Evolutionary conservation across 129 eudicot species (phyloP).

Genomic region (Artemisia annua): DNA sequence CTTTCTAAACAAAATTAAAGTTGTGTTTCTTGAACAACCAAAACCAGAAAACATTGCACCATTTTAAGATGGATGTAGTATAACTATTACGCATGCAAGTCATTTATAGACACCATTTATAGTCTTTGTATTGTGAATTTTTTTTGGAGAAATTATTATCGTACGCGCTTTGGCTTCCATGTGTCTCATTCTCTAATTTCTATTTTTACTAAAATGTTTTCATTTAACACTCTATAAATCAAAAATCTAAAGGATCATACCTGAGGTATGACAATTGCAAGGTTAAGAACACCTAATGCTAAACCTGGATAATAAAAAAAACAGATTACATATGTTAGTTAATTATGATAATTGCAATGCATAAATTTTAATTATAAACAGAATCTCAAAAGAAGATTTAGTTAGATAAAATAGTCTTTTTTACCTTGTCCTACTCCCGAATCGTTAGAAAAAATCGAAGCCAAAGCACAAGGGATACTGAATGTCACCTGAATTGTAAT

Average conservation of each 20-base stretch:
- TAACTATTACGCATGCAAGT: too few species aligned
- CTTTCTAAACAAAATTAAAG: too few species aligned
- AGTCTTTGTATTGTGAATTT: too few species aligned
- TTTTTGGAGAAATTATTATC: too few species aligned
- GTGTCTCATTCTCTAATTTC: too few species aligned
- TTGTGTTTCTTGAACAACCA: too few species aligned
- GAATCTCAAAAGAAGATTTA: not conserved
- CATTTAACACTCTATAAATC: not conserved
- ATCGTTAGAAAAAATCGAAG: conserved; percentile 50
- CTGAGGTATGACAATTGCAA: conserved; percentile 79
- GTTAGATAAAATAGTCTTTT: too few species aligned
- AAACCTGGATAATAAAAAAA: conserved; percentile 33
- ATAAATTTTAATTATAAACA: not conserved
- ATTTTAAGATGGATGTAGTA: too few species aligned
- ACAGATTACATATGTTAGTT: not conserved
- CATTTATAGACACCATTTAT: too few species aligned
- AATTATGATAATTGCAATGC: not conserved
- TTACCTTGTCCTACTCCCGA: conserved; percentile 61
- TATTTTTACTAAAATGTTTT: not conserved
- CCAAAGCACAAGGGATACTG: conserved; percentile 60
- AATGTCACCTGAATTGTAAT: conserved; percentile 42
- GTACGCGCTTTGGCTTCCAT: too few species aligned
- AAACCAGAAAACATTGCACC: too few species aligned
- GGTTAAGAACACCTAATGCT: conserved; percentile 71
- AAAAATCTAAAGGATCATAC: conserved; percentile 22